Evolutionary conservation across 1,284 basidiomycete genomes (phyloP).

Genomic region (Ceratobasidium sp.): DNA sequence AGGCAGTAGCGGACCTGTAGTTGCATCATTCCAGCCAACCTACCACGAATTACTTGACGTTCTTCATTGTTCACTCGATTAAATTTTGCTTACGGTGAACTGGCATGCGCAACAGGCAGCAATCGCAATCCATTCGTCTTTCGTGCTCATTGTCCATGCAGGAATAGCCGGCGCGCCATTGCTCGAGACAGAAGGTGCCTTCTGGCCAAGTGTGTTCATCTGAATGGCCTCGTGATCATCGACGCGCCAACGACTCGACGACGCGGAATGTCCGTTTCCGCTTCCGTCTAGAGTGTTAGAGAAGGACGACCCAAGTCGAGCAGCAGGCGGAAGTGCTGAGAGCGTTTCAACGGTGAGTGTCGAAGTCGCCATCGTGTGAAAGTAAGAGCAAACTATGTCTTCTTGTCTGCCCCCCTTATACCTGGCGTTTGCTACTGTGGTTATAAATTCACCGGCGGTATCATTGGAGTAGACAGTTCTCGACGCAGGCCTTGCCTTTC

Average conservation of each 20-base stretch:
- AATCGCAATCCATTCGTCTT: conserved; percentile 27
- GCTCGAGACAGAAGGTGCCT: neutral
- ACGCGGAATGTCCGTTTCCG: neutral
- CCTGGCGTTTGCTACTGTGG: too few species aligned
- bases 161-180: neutral
- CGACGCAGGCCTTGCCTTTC: too few species aligned
- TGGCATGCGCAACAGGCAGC: conserved; percentile 19
- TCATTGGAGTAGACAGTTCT: too few species aligned
- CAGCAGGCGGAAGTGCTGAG: neutral
- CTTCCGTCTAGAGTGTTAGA: neutral
- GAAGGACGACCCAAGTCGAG: neutral
- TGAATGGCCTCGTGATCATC: conserved; percentile 17
- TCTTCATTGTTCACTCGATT: too few species aligned
- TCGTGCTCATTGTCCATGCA: conserved; percentile 9
- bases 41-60: neutral
- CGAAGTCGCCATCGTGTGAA: conserved; percentile 2
- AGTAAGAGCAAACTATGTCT: too few species aligned
- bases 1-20: conserved; percentile 61
- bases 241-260: neutral
- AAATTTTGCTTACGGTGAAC: conserved; percentile 1
- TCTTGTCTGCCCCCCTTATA: too few species aligned
- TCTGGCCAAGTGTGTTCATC: conserved; percentile 8
- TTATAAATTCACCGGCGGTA: conserved; percentile 21
- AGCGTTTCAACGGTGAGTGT: conserved; percentile 10
- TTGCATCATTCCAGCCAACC: conserved; percentile 65